These are phyloP conservation scores for Alternaria gaisen DNA, from an alignment of 2,329 filamentous ascomycete genomes.

Conservation along the genomic window DNA sequence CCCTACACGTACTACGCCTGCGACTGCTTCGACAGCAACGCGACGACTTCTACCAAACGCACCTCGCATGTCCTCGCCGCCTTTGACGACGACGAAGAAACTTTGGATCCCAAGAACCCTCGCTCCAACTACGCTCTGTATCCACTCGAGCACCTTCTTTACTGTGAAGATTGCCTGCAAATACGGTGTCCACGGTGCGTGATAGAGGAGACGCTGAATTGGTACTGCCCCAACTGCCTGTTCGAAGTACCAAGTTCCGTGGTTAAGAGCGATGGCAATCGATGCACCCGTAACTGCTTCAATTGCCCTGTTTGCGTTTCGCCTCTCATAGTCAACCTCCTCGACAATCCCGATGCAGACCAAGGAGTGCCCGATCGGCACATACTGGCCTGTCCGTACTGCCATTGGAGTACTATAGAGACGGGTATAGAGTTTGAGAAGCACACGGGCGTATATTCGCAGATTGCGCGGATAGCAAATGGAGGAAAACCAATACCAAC, in stretches of 20 bases:
- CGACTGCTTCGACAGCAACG: constrained; percentile 65
- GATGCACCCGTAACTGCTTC: constrained; percentile 94
- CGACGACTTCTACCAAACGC: constrained; percentile 37
- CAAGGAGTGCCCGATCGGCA: constrained; percentile 66
- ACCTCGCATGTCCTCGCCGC: constrained; percentile 45
- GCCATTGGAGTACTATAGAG: constrained; percentile 90
- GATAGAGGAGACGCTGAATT: constrained; percentile 91
- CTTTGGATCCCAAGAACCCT: constrained; percentile 85
- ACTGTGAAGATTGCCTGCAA: constrained; percentile 97
- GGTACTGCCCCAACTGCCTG: constrained; percentile 93
- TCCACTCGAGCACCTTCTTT: constrained; percentile 90
- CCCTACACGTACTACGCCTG: constrained; percentile 73
- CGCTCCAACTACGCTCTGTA: constrained; percentile 92
- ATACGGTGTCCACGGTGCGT: constrained; percentile 94
- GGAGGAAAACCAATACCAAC: constrained; percentile 52
- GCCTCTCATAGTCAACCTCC: constrained; percentile 76
- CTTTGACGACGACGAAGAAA: constrained; percentile 75
- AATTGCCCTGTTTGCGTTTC: constrained; percentile 90
- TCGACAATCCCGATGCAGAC: constrained; percentile 61
- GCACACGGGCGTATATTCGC: constrained; percentile 82
- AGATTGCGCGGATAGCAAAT: constrained; percentile 75
- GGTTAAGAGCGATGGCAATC: constrained; percentile 91
- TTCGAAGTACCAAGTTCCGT: constrained; percentile 96
- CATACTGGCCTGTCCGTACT: constrained; percentile 87
- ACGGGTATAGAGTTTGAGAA: constrained; percentile 91